Conservation (phyloP, 2,329 filamentous ascomycete species). For the Aspergillus sp. region DNA sequence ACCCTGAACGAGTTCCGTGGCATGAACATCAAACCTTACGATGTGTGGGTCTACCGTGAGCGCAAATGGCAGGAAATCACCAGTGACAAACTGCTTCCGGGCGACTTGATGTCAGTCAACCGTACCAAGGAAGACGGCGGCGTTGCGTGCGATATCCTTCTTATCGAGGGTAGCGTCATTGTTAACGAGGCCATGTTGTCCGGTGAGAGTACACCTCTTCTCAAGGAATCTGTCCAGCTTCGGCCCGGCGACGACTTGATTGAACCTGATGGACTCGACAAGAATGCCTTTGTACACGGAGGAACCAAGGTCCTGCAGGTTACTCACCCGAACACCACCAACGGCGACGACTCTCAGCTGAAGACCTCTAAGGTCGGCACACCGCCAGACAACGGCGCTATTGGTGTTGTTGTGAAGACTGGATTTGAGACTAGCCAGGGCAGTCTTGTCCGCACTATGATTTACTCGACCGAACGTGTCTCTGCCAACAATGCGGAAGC, state of each 20-base stretch:
- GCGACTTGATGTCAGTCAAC: conserved; percentile 88
- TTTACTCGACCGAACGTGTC: conserved; percentile 97
- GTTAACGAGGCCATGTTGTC: conserved; percentile 99
- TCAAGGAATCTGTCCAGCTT: conserved; percentile 94
- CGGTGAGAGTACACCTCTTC: conserved; percentile 91
- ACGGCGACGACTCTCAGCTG: conserved; percentile 68
- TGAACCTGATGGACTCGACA: conserved; percentile 90
- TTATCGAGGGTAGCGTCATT: conserved; percentile 93
- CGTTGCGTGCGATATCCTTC: conserved; percentile 94
- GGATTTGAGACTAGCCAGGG: conserved; percentile 99
- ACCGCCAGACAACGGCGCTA: conserved; percentile 91
- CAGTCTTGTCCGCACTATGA: conserved; percentile 97
- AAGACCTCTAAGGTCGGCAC: conserved; percentile 75
- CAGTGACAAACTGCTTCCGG: conserved; percentile 90
- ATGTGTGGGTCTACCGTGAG: conserved; percentile 86
- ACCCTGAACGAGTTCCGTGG: conserved; percentile 95
- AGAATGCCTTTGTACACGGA: conserved; percentile 94
- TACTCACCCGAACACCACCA: conserved; percentile 78
- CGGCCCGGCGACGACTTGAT: conserved; percentile 79
- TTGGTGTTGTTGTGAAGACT: conserved; percentile 95
- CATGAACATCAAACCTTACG: conserved; percentile 99
- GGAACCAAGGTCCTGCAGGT: conserved; percentile 97
- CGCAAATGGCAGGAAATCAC: conserved; percentile 86
- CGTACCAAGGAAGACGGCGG: conserved; percentile 96
- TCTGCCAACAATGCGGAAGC: conserved; percentile 98